A percentile compares a stretch with the other conserved stretches of the same genome.
These are phyloP conservation scores for Cordyceps javanica DNA, from an alignment of 2,329 filamentous ascomycete species.

Conservation along the genomic window DNA sequence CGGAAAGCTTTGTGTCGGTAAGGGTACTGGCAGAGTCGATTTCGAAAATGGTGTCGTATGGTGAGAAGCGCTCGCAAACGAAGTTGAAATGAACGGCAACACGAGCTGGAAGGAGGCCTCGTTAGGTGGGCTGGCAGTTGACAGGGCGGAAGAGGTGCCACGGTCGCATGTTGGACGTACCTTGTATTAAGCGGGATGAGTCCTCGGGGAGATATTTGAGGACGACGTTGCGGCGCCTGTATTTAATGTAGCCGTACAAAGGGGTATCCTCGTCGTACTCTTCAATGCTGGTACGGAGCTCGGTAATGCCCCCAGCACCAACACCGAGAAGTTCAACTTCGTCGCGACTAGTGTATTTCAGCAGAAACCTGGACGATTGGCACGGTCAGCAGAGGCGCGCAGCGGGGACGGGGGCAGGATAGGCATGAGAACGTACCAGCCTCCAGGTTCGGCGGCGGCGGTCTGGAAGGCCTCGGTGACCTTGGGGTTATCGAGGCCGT, in stretches of 20 bases:
- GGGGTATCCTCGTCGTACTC: slow-evolving; percentile 79
- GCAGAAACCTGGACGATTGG: slow-evolving; percentile 66
- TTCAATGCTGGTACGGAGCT: slow-evolving; percentile 72
- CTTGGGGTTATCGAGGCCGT: slow-evolving; percentile 78
- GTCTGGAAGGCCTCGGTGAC: slow-evolving; percentile 81
- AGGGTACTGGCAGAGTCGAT: slow-evolving; percentile 71
- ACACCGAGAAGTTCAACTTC: slow-evolving; percentile 71
- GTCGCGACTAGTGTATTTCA: slow-evolving; percentile 87
- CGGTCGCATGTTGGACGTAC: slow-evolving; percentile 42
- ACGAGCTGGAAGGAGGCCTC: slow-evolving; percentile 59
- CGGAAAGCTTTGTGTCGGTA: slow-evolving; percentile 79
- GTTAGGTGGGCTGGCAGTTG: neutral
- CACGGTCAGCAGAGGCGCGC: slow-evolving; percentile 16
- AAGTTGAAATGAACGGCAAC: slow-evolving; percentile 68
- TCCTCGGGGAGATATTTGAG: slow-evolving; percentile 90
- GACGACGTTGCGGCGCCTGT: slow-evolving; percentile 81
- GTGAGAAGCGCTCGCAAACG: slow-evolving; percentile 66
- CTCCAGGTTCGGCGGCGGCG: slow-evolving; percentile 75
- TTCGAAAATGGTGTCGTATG: slow-evolving; percentile 79
- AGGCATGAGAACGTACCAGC: slow-evolving; percentile 63
- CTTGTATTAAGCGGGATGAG: slow-evolving; percentile 86
- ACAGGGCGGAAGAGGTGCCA: neutral
- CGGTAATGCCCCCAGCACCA: slow-evolving; percentile 76
- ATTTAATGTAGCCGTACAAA: slow-evolving; percentile 85
- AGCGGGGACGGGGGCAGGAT: neutral